Base-by-base conservation (phyloP, 257 asterid genomes). In the Solanum corneliomulleri region DNA sequence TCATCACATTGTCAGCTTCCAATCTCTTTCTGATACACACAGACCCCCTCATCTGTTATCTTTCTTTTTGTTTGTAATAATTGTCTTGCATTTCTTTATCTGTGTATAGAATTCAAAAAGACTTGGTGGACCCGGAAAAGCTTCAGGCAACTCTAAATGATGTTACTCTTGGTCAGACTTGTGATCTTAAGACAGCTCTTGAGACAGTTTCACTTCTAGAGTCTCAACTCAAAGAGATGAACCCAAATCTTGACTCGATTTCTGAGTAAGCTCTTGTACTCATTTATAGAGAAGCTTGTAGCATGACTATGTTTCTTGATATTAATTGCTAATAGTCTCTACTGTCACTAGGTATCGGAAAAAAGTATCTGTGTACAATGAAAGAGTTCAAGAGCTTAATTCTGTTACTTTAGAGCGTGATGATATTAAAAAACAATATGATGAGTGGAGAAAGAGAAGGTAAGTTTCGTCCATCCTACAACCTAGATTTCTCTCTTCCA, bases 391-490 rank as follows among this genome's bases (percentile, higher is more conserved):
- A 84, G 99, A 97, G 71, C 99, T 97, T 86, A 97, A 93, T 90
- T 82, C 87, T 82, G 94, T 95, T 76, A 96, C 99, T 83, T 95
- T 93, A 89, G 90, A 97, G 89, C 98, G 99, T 41, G 99, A 97
- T 89, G 98, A 97, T 71, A 80, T 93, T 42, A 96, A 94, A 92
- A 96, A 92, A 90, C 99, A 95, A 89, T 90, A 97, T 86, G 99
- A 97, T 86, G 99, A 97, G 70, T 95, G 94, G 97, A 97, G 98
- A 90, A 97, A 95, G 92, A 94, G 92, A 91, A 94, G 99, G 99
- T 90, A 69, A 68, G 56, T 31, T 49, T 56, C 8, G 18, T 72
- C 29, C 47, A 74, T 44, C 52, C 82, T 39, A 11, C 82, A 74
- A 39, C 6, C 39, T 74, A 6, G 23, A 49, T 81, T 49, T 81